These are phyloP conservation scores for Lasiodiplodia sp. DNA, from an alignment of 2,329 filamentous ascomycete species.

Conservation along the genomic window DNA sequence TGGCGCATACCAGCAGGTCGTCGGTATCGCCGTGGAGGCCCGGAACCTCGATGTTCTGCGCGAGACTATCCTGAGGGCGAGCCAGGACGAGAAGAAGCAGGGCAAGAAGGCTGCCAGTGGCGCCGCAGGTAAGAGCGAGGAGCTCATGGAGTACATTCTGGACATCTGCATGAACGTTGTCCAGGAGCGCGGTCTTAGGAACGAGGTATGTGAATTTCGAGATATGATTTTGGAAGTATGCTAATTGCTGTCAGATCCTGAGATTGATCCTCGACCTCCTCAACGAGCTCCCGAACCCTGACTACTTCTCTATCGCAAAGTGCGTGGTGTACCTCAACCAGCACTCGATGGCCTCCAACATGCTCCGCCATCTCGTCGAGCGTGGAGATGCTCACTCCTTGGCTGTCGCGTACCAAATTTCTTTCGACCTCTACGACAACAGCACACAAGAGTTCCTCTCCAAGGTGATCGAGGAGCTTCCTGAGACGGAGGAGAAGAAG, in stretches of 20 bases:
- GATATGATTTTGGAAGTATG: background rate
- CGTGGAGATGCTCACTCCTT: conserved; percentile 80
- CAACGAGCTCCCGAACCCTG: conserved; percentile 88
- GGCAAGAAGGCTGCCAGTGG: conserved; percentile 64
- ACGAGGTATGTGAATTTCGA: conserved; percentile 58
- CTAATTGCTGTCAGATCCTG: conserved; percentile 68
- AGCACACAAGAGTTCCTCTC: conserved; percentile 95
- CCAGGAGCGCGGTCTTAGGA: conserved; percentile 86
- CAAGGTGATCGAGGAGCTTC: conserved; percentile 84
- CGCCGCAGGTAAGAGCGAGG: conserved; percentile 73
- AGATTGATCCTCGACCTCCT: conserved; percentile 93
- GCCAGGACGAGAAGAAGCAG: conserved; percentile 77
- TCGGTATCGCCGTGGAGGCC: conserved; percentile 95
- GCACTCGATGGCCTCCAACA: conserved; percentile 81
- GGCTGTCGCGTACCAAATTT: conserved; percentile 93
- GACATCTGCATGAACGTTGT: conserved; percentile 98
- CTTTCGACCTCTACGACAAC: conserved; percentile 98
- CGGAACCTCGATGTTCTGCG: conserved; percentile 88
- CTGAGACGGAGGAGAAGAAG: conserved; percentile 59
- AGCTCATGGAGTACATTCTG: conserved; percentile 95
- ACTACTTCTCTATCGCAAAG: conserved; percentile 98
- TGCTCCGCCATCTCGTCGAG: conserved; percentile 81
- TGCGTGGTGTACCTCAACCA: conserved; percentile 96
- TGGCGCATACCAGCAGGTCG: conserved; percentile 91
- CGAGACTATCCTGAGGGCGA: conserved; percentile 86